Evolutionary conservation across 1,139 yeast species (phyloP).

Genomic region (Geotrichum fermentans): DNA sequence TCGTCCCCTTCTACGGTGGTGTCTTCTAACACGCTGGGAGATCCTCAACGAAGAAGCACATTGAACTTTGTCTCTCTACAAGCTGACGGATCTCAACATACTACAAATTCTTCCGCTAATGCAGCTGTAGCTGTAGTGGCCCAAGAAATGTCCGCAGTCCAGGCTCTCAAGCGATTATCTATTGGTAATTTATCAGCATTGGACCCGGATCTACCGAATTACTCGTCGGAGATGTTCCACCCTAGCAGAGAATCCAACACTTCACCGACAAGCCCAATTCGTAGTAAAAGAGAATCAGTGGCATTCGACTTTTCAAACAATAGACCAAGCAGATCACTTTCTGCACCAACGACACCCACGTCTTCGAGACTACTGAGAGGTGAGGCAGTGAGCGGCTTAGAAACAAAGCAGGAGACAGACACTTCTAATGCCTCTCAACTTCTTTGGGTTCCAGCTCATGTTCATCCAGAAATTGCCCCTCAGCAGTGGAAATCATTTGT

Average conservation of each 20-base stretch:
- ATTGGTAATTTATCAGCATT: slow-evolving; percentile 42
- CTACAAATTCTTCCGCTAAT: slow-evolving; percentile 22
- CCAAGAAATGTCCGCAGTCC: slow-evolving; percentile 46
- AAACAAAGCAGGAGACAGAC: slow-evolving; percentile 11
- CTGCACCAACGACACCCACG: slow-evolving; percentile 8
- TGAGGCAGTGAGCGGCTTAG: neutral
- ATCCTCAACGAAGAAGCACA: slow-evolving; percentile 1
- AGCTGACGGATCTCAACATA: neutral
- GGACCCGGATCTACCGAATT: slow-evolving; percentile 45
- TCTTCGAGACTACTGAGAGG: slow-evolving; percentile 2
- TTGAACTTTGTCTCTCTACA: neutral
- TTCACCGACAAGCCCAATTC: neutral
- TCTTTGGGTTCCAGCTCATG: slow-evolving; percentile 91
- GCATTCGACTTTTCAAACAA: slow-evolving; percentile 14
- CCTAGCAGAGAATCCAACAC: neutral
- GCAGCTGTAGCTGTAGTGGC: slow-evolving; percentile 43
- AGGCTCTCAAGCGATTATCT: slow-evolving; percentile 45
- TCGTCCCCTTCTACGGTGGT: neutral
- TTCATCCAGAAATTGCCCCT: slow-evolving; percentile 91
- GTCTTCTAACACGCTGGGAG: neutral
- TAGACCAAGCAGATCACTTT: slow-evolving; percentile 6
- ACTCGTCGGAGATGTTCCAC: slow-evolving; percentile 13
- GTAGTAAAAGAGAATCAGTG: slow-evolving; percentile 5
- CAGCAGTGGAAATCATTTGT: slow-evolving; percentile 82
- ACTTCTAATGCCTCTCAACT: slow-evolving; percentile 34